These are phyloP conservation scores for Vigna reflexopilosa DNA, from an alignment of 306 rosid species.

Conservation along the genomic window DNA sequence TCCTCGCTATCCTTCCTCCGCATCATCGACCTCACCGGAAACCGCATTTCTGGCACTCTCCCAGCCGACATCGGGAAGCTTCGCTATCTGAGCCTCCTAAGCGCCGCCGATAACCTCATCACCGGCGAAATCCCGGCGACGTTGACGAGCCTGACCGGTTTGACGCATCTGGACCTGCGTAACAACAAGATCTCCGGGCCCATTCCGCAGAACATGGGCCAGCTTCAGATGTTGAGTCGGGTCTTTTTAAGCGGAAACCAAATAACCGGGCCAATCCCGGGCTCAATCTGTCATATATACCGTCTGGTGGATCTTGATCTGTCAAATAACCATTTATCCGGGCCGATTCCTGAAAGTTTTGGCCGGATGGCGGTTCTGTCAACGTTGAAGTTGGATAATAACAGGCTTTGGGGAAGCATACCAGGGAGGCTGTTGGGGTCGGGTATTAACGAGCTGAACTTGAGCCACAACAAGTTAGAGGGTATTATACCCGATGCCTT, in stretches of 20 bases:
- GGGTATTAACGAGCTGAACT: conserved; percentile 59
- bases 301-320: conserved; percentile 83
- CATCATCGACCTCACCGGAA: conserved; percentile 77
- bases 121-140: conserved; percentile 68
- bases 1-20: conserved; percentile 67
- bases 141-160: conserved; percentile 41
- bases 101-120: conserved; percentile 69
- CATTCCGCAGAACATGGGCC: conserved; percentile 58
- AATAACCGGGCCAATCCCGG: conserved; percentile 64
- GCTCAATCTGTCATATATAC: conserved; percentile 54
- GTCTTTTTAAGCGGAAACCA: conserved; percentile 71
- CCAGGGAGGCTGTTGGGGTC: conserved; percentile 62
- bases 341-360: conserved; percentile 58
- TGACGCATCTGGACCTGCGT: conserved; percentile 83
- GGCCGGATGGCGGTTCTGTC: conserved; percentile 75
- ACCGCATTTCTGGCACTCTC: conserved; percentile 62
- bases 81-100: conserved; percentile 52
- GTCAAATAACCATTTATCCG: conserved; percentile 62
- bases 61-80: conserved; percentile 70
- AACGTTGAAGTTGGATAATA: conserved; percentile 63
- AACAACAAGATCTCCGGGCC: conserved; percentile 70
- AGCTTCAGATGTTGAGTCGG: conserved; percentile 61
- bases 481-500: conserved; percentile 68
- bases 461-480: conserved; percentile 58
- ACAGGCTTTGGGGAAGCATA: conserved; percentile 58